A percentile compares a stretch with the other conserved stretches of the same genome.
These are phyloP conservation scores for Takashimella tepidaria DNA, from an alignment of 1,284 basidiomycete genomes.

Conservation along the genomic window DNA sequence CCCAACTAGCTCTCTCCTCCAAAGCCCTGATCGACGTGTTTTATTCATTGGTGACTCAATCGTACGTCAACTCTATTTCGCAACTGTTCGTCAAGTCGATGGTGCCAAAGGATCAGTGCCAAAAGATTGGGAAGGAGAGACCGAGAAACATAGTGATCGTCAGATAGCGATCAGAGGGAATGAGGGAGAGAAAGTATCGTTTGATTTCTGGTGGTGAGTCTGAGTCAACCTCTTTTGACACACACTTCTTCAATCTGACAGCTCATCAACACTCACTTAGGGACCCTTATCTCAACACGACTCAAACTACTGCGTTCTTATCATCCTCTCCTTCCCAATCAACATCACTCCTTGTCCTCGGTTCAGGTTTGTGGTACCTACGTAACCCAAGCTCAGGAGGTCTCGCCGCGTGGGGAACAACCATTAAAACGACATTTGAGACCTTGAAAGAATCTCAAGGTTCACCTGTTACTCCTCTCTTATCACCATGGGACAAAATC, in stretches of 20 bases:
- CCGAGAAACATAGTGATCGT: slow-evolving; percentile 65
- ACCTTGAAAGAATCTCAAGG: slow-evolving; percentile 49
- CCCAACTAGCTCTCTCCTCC: slow-evolving; percentile 3
- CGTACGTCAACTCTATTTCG: slow-evolving; percentile 71
- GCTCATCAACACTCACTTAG: slow-evolving; percentile 10
- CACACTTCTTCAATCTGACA: neutral
- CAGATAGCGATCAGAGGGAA: slow-evolving; percentile 18
- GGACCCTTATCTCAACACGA: slow-evolving; percentile 63
- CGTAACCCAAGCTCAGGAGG: slow-evolving; percentile 68
- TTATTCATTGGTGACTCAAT: slow-evolving; percentile 83
- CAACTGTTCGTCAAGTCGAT: slow-evolving; percentile 55
- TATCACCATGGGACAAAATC: slow-evolving; percentile 42
- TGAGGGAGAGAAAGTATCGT: slow-evolving; percentile 42
- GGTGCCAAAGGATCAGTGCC: slow-evolving; percentile 15
- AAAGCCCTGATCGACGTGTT: slow-evolving; percentile 43
- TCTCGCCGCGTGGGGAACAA: slow-evolving; percentile 66
- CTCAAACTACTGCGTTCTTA: slow-evolving; percentile 52
- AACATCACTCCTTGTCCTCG: slow-evolving; percentile 68
- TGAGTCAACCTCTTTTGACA: neutral
- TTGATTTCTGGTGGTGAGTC: slow-evolving; percentile 65
- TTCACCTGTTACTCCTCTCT: slow-evolving; percentile 29
- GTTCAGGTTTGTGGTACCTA: slow-evolving; percentile 81
- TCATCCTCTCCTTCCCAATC: slow-evolving; percentile 17
- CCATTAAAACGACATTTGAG: slow-evolving; percentile 60
- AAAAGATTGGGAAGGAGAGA: slow-evolving; percentile 37